Percentiles rank a stretch among this genome's conserved stretches.
These are phyloP conservation scores for Artemisia argyi DNA, from an alignment of 129 eudicot genomes.

Conservation along the genomic window DNA sequence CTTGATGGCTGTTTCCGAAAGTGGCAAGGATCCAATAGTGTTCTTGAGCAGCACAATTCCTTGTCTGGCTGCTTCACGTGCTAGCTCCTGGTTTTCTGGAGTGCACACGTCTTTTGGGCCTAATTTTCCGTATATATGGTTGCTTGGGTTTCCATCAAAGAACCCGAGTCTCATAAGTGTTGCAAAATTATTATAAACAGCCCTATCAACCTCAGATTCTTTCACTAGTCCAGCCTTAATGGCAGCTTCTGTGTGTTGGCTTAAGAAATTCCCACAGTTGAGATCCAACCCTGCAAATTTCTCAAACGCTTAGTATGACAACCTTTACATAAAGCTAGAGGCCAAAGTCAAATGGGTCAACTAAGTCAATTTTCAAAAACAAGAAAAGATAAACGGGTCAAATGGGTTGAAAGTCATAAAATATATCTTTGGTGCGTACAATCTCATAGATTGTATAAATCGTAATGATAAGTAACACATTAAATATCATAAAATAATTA, in stretches of 20 bases:
- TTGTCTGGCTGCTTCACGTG: slow-evolving; percentile 94
- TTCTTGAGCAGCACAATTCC: slow-evolving; percentile 93
- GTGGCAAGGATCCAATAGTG: slow-evolving; percentile 60
- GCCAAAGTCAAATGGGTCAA: too few species aligned
- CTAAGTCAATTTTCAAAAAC: too few species aligned
- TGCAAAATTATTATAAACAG: slow-evolving; percentile 72
- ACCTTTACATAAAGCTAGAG: background rate
- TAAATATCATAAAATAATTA: too few species aligned
- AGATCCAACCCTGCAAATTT: slow-evolving; percentile 73
- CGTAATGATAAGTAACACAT: too few species aligned
- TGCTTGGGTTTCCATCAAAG: slow-evolving; percentile 88
- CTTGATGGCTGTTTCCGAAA: slow-evolving; percentile 66
- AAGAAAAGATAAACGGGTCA: too few species aligned
- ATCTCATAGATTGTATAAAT: too few species aligned
- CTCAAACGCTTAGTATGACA: background rate
- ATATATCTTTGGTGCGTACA: too few species aligned
- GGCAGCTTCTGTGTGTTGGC: slow-evolving; percentile 62
- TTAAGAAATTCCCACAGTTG: slow-evolving; percentile 74
- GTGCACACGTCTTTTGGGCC: slow-evolving; percentile 95
- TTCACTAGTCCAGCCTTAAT: slow-evolving; percentile 59
- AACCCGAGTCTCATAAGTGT: slow-evolving; percentile 90
- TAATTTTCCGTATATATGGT: slow-evolving; percentile 62
- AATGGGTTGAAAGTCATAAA: too few species aligned
- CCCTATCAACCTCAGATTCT: slow-evolving; percentile 61
- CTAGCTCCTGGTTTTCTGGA: slow-evolving; percentile 69